Evolutionary conservation across 805 yeast genomes (phyloP).

Genomic region (Candida takata): DNA sequence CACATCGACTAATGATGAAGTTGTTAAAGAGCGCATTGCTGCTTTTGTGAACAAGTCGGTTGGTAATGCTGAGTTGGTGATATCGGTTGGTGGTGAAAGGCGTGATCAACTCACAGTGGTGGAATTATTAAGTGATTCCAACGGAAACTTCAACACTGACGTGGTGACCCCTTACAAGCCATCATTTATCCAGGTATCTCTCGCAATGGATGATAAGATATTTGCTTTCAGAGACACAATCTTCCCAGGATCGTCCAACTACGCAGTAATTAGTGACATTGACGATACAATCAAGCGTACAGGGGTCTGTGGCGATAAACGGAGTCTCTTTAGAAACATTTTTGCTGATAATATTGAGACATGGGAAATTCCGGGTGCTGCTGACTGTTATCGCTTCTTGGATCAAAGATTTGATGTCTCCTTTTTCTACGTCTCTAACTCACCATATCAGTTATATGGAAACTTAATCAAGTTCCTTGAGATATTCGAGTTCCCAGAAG

Average conservation of each 20-base stretch:
- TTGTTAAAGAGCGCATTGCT: slow-evolving; percentile 56
- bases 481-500: slow-evolving; percentile 56
- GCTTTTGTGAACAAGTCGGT: slow-evolving; percentile 66
- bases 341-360: slow-evolving; percentile 56
- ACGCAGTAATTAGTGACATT: slow-evolving; percentile 79
- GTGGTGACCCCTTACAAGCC: slow-evolving; percentile 57
- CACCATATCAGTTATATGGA: slow-evolving; percentile 81
- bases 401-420: slow-evolving; percentile 35
- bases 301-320: slow-evolving; percentile 83
- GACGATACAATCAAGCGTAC: slow-evolving; percentile 92
- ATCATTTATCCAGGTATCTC: slow-evolving; percentile 43
- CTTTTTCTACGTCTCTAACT: slow-evolving; percentile 92
- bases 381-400: slow-evolving; percentile 62
- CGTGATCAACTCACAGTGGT: slow-evolving; percentile 26
- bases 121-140: slow-evolving; percentile 46
- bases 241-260: slow-evolving; percentile 40
- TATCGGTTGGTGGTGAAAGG: slow-evolving; percentile 49
- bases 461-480: slow-evolving; percentile 43
- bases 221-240: slow-evolving; percentile 39
- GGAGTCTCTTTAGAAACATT: slow-evolving; percentile 73
- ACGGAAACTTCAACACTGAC: slow-evolving; percentile 57
- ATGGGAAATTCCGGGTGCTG: slow-evolving; percentile 72
- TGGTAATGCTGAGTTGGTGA: slow-evolving; percentile 44
- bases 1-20: slow-evolving; percentile 32
- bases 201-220: slow-evolving; percentile 40